These are phyloP conservation scores for Neofusicoccum umdonicola DNA, from an alignment of 2,329 filamentous ascomycete genomes.

Conservation along the genomic window DNA sequence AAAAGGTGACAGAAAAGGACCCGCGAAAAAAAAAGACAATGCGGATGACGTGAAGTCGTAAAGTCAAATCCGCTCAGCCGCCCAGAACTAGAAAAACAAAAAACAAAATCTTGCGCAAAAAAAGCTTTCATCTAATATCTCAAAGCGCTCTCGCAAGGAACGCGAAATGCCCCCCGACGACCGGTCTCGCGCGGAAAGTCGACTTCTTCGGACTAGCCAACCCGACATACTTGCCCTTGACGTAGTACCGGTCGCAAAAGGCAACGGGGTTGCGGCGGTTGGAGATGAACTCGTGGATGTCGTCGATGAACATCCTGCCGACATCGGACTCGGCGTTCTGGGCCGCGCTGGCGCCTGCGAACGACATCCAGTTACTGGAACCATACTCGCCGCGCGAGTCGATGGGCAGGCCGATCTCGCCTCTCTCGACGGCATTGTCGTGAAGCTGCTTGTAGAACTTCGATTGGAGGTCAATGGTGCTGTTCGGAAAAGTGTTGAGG, in stretches of 20 bases:
- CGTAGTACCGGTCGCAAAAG: slow-evolving; percentile 44
- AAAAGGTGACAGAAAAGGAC: no score
- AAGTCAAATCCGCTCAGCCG: no score
- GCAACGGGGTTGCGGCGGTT: slow-evolving; percentile 43
- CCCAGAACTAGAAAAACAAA: no score
- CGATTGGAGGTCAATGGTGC: slow-evolving; percentile 36
- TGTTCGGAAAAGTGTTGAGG: slow-evolving; percentile 37
- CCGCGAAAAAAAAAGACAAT: no score
- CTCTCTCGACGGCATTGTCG: slow-evolving; percentile 22
- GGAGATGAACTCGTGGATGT: slow-evolving; percentile 41
- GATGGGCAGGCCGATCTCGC: background rate
- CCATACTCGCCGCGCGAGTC: slow-evolving; percentile 41
- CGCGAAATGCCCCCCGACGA: slow-evolving; percentile 45
- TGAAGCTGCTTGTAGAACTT: slow-evolving; percentile 36
- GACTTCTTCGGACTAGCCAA: slow-evolving; percentile 25
- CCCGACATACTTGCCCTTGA: slow-evolving; percentile 25
- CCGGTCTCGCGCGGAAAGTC: slow-evolving; percentile 39
- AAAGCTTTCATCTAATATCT: background rate
- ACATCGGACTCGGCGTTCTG: background rate
- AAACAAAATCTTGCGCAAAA: no score
- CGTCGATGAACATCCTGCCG: slow-evolving; percentile 34
- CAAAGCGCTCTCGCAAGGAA: slow-evolving; percentile 35
- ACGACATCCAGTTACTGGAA: slow-evolving; percentile 47
- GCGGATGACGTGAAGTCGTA: no score
- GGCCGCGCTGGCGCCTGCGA: slow-evolving; percentile 30